phyloP scores from a whole-genome alignment of 331 rosid genomes.

The Telfairia occidentalis region DNA sequence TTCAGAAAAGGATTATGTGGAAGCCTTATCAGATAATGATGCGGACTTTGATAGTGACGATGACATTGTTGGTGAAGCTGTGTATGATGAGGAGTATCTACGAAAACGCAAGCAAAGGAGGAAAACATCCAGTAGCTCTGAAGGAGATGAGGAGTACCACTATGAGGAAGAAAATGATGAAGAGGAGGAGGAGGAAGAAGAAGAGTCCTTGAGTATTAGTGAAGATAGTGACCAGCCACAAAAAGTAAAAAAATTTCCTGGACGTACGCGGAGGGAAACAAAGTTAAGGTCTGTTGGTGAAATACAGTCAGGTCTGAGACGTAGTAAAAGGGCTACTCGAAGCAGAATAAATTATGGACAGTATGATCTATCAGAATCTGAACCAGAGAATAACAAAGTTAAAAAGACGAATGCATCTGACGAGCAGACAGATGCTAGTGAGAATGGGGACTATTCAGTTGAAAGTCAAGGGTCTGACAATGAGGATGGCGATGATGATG shows the following conservation, averaged over 20 bases:
- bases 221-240: constrained; percentile 79
- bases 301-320: constrained; percentile 85
- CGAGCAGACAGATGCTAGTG: constrained; percentile 48
- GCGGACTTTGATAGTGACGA: constrained; percentile 80
- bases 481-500: constrained; percentile 27
- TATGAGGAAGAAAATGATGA: constrained; percentile 89
- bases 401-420: constrained; percentile 52
- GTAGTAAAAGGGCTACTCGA: constrained; percentile 89
- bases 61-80: constrained; percentile 92
- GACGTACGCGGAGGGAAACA: constrained; percentile 72
- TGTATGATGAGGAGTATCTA: constrained; percentile 88
- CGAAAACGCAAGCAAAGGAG: constrained; percentile 73
- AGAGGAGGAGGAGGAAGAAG: constrained; percentile 89
- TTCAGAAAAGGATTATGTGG: constrained; percentile 73
- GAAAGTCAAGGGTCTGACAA: constrained; percentile 70
- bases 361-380: constrained; percentile 74
- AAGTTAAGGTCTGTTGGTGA: constrained; percentile 70
- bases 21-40: constrained; percentile 65
- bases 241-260: constrained; percentile 44
- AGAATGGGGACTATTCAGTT: constrained; percentile 59
- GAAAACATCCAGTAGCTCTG: constrained; percentile 83
- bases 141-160: constrained; percentile 88
- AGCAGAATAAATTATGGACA: constrained; percentile 66
- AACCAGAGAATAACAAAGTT: constrained; percentile 50
- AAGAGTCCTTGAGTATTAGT: constrained; percentile 54